These are phyloP conservation scores for Vanrija sp. DNA, from an alignment of 1,284 basidiomycete species.

Conservation along the genomic window DNA sequence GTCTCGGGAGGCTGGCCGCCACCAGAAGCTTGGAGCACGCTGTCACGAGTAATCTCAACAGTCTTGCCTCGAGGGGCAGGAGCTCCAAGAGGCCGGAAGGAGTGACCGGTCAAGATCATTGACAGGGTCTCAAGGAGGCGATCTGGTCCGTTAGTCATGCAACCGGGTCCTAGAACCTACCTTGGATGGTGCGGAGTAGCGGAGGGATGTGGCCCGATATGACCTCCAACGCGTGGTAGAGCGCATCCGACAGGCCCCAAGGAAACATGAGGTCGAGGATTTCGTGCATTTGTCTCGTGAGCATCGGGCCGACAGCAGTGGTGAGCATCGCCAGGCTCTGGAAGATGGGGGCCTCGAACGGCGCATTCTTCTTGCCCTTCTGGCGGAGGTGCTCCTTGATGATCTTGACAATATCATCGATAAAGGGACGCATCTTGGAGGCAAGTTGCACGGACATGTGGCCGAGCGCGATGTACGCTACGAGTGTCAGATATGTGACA, in stretches of 20 bases:
- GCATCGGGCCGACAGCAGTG: slow-evolving; percentile 88
- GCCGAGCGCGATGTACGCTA: slow-evolving; percentile 93
- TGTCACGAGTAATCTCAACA: slow-evolving; percentile 57
- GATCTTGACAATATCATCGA: slow-evolving; percentile 85
- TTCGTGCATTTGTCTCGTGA: slow-evolving; percentile 94
- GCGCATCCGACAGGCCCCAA: slow-evolving; percentile 85
- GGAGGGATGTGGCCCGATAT: slow-evolving; percentile 89
- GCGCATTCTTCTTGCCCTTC: slow-evolving; percentile 87
- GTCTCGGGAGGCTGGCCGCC: slow-evolving; percentile 64
- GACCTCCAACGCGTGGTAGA: slow-evolving; percentile 78
- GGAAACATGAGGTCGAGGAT: slow-evolving; percentile 96
- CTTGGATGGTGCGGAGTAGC: slow-evolving; percentile 86
- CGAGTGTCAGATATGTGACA: slow-evolving; percentile 14
- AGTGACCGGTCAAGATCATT: slow-evolving; percentile 70
- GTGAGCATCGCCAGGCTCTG: slow-evolving; percentile 97
- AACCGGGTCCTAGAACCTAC: slow-evolving; percentile 47
- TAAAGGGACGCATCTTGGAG: slow-evolving; percentile 92
- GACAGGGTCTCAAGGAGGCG: slow-evolving; percentile 81
- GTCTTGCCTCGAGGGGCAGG: slow-evolving; percentile 41
- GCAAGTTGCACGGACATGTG: slow-evolving; percentile 89
- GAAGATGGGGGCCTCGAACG: slow-evolving; percentile 92
- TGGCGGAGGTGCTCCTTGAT: slow-evolving; percentile 84
- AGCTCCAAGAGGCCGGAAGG: slow-evolving; percentile 81
- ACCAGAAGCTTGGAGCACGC: slow-evolving; percentile 46
- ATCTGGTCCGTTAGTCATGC: slow-evolving; percentile 54